Base-by-base conservation (phyloP, 2,329 filamentous ascomycete genomes). In the Xylaria arbuscula region DNA sequence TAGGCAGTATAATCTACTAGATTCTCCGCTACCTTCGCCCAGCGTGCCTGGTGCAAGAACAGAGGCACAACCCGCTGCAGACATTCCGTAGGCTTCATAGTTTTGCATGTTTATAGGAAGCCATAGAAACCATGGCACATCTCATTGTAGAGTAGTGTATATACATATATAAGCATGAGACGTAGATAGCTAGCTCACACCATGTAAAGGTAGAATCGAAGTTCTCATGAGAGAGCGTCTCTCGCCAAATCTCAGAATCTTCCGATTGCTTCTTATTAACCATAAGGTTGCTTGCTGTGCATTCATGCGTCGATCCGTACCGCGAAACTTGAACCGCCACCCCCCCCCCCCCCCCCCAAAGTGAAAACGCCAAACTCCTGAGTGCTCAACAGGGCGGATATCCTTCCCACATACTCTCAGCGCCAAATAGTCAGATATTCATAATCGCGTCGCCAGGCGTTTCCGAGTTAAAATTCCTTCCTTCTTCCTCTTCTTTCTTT, bases 1-100 rank as follows among this genome's bases (percentile, higher is more conserved):
- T 57, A 40, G 50, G 61, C 56, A 4, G 72, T 67, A 42, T 77
- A 83, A 67, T 82, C 57, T 72, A n/a, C 19, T 72, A n/a, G 64
- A 68, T 47, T 62, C 58, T 19, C 13, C 11, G 24, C 34, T 58
- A 8, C 60, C 61, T 15, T 56, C 34, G 2, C 10, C 15, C 9
- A 3, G 22, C 24, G 36, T 38, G 9, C 19, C 42, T 40, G 24
- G 28, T 6, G 32, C 19, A 53, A 19, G 11, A 45, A 8, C 13
- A 45, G 61, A 47, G 22, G 15, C 3, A 38, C 17, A n/a, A 40
- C 15, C 17, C 19, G 2, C 6, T 24, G 10, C 28, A 10, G 51
- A 32, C 17, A 28, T 19, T 47, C 15, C 38, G n/a, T n/a, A 13
- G 15, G 8, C 53, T 24, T 60, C 53, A 34, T 36, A 51, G 17